These are phyloP conservation scores for Colletotrichum tamarilloi DNA, from an alignment of 2,329 filamentous ascomycete genomes.

Conservation along the genomic window DNA sequence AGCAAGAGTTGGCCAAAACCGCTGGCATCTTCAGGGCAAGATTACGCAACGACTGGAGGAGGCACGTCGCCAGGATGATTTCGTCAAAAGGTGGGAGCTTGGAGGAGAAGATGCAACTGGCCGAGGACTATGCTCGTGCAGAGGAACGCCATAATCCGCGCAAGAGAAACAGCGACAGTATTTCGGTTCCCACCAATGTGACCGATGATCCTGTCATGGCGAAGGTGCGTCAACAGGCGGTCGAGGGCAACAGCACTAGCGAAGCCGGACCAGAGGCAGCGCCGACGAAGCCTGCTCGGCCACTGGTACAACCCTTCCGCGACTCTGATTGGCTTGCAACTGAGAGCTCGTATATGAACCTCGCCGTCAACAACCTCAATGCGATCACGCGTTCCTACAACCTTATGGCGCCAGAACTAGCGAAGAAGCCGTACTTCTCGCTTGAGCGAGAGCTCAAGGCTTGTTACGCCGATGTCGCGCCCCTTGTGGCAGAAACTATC, in stretches of 20 bases:
- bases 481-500: slow-evolving; percentile 78
- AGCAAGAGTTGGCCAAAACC: slow-evolving; percentile 84
- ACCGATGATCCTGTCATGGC: slow-evolving; percentile 62
- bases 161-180: slow-evolving; percentile 56
- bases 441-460: slow-evolving; percentile 83
- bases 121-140: slow-evolving; percentile 79
- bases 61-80: slow-evolving; percentile 84
- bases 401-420: slow-evolving; percentile 90
- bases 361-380: slow-evolving; percentile 84
- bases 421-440: slow-evolving; percentile 91
- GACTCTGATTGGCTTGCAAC: slow-evolving; percentile 80
- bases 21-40: slow-evolving; percentile 77
- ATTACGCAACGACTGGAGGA: slow-evolving; percentile 85
- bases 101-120: slow-evolving; percentile 76
- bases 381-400: slow-evolving; percentile 88
- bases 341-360: slow-evolving; percentile 79
- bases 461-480: slow-evolving; percentile 90
- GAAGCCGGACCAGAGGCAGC: slow-evolving; percentile 8
- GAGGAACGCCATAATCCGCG: slow-evolving; percentile 75
- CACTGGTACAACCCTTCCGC: slow-evolving; percentile 74
- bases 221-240: slow-evolving; percentile 50
- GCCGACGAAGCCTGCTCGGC: slow-evolving; percentile 31
- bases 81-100: slow-evolving; percentile 80
- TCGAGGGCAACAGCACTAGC: not conserved
- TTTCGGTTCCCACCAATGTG: slow-evolving; percentile 56